Evolutionary conservation across 805 yeast genomes (phyloP).

Genomic region (Ogataea glucozyma): DNA sequence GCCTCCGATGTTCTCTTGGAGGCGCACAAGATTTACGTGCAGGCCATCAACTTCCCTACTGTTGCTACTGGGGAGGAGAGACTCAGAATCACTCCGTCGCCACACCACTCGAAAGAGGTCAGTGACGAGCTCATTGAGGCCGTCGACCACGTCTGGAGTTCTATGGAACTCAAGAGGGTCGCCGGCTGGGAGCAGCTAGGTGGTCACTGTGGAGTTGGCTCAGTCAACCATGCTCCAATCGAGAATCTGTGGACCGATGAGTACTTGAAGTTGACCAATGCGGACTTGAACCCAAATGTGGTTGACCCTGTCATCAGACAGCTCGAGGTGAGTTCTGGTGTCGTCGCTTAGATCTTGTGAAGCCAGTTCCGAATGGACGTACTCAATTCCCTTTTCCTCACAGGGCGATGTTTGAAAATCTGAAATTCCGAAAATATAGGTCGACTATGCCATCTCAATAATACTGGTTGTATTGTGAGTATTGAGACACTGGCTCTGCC

Average conservation of each 20-base stretch:
- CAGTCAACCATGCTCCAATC: conserved; percentile 39
- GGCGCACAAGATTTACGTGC: conserved; percentile 88
- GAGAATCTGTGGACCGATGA: conserved; percentile 86
- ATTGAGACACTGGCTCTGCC: too few species aligned
- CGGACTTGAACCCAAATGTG: conserved; percentile 67
- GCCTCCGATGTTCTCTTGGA: conserved; percentile 89
- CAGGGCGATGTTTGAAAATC: too few species aligned
- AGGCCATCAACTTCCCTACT: conserved; percentile 98
- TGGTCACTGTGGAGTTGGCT: conserved; percentile 92
- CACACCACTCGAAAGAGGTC: conserved; percentile 83
- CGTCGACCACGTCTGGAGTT: conserved; percentile 76
- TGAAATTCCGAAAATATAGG: too few species aligned
- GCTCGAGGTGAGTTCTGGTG: conserved; percentile 73
- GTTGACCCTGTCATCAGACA: conserved; percentile 61
- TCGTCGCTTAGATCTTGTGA: conserved; percentile 30
- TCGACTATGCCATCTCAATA: too few species aligned
- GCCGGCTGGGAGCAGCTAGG: conserved; percentile 77
- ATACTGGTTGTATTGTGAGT: too few species aligned
- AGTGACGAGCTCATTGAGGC: conserved; percentile 77
- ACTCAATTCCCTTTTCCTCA: too few species aligned
- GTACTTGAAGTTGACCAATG: conserved; percentile 64
- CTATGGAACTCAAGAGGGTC: conserved; percentile 71
- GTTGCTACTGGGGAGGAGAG: conserved; percentile 96
- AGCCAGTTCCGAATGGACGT: not conserved
- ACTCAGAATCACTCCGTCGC: conserved; percentile 97